Evolutionary conservation across 1,284 basidiomycete genomes (phyloP), one percentile per base, ranked within the genome.

Genomic region (Entoloma clypeatum): DNA sequence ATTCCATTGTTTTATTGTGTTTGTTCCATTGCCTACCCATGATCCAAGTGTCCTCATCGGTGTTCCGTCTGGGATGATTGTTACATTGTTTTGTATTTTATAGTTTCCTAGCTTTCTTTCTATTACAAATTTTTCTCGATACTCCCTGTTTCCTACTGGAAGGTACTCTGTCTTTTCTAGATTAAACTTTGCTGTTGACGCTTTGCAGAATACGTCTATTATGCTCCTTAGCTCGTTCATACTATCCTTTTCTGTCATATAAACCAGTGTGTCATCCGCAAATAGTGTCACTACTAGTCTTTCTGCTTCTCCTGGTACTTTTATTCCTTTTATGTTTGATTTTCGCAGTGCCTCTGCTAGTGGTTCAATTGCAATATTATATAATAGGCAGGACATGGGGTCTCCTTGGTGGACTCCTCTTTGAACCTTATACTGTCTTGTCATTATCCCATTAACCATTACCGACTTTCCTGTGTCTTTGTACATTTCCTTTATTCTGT

Each of bases 121-220:
- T 23, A 17, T 4, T 3, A 43, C 32, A 2, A 61, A 22, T 2
- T 21, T 4, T 11, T 31, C 27, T 24, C 61, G 35, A 45, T 50
- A 59, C 0, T 46, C 39, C 7, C 32, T 14, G 0, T 14, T 39
- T 2, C 65, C 63, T 0, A 65, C 28, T 10, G 62, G 64, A 0
- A 64, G 43, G 1, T 60, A 44, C n/a, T 38, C 27, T 21, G 62
- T 68, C 48, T 69, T 68, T 1, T 38, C 27, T 0, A 49, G 43
- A 36, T 67, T 68, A 41, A 67, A 68, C 32, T 61, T 63, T 1
- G 64, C 64, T 0, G 53, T 52, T 28, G 62, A 61, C 7, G 53
- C 62, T 7, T 22, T 22, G 37, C 65, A 69, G 60, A 60, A 67
- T n/a, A 44, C 44, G 0, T 40, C 17, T 1, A 66, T 52, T 0